Conservation (phyloP, 148 eudicot species). For the Pharnaceum exiguum region DNA sequence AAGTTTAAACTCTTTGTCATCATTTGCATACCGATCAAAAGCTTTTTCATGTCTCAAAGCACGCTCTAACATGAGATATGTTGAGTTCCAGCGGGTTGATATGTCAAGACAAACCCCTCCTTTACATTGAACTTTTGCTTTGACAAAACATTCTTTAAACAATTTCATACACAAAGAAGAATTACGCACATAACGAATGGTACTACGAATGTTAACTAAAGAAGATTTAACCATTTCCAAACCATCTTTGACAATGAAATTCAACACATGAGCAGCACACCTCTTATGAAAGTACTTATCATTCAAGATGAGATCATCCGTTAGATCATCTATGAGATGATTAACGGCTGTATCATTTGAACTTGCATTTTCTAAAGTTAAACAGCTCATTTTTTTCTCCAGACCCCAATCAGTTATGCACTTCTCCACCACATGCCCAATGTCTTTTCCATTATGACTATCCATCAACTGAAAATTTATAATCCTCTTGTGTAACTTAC, state of each 20-base stretch:
- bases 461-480: slow-evolving; percentile 1
- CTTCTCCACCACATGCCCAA: background rate
- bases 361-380: slow-evolving; percentile 6
- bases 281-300: background rate
- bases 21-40: background rate
- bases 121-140: background rate
- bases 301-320: background rate
- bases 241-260: too few relatives aligned
- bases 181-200: background rate
- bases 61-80: background rate
- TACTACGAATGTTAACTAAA: background rate
- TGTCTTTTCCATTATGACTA: slow-evolving; percentile 10
- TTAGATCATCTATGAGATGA: background rate
- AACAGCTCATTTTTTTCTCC: background rate
- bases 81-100: background rate
- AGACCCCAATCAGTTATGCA: background rate
- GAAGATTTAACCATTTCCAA: background rate
- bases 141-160: background rate
- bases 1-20: background rate
- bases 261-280: too few relatives aligned
- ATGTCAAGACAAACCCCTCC: slow-evolving; percentile 1
- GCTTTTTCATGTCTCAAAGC: slow-evolving; percentile 3
- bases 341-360: background rate
- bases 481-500: background rate
- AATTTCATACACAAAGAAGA: background rate